A percentile compares a stretch with the other conserved stretches of the same genome.
Evolutionary conservation across 2,329 filamentous ascomycete species (phyloP).

Genomic region (Blastomyces gilchristii): DNA sequence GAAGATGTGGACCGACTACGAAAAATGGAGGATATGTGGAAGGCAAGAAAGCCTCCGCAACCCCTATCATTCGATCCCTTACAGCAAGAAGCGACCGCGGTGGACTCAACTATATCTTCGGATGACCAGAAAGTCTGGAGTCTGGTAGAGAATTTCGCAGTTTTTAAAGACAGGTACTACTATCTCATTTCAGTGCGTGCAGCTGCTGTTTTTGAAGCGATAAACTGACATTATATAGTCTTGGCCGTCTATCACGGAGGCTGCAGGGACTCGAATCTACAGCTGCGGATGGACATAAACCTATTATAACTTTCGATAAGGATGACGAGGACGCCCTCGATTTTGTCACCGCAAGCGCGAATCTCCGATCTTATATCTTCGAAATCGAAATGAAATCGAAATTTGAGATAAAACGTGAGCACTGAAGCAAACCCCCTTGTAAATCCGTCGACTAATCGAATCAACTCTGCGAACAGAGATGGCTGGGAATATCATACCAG

Average conservation of each 20-base stretch:
- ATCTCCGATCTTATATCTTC: constrained; percentile 81
- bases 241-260: constrained; percentile 65
- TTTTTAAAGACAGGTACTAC: constrained; percentile 65
- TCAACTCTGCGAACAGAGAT: constrained; percentile 51
- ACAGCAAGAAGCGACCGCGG: constrained; percentile 42
- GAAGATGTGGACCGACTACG: constrained; percentile 71
- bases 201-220: constrained; percentile 7
- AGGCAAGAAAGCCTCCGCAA: constrained; percentile 62
- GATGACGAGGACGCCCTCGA: constrained; percentile 92
- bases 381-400: constrained; percentile 79
- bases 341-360: constrained; percentile 84
- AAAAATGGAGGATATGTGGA: constrained; percentile 96
- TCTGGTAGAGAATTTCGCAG: constrained; percentile 69
- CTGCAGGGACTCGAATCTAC: constrained; percentile 54
- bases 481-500: constrained; percentile 98
- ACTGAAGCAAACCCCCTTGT: not conserved
- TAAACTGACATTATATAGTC: constrained; percentile 34
- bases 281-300: constrained; percentile 32
- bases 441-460: not conserved
- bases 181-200: not conserved
- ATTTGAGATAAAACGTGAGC: constrained; percentile 76
- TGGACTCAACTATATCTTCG: constrained; percentile 45
- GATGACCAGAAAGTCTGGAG: constrained; percentile 72
- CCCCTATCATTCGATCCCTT: constrained; percentile 59
- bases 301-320: constrained; percentile 83